These are phyloP conservation scores for Withania somnifera DNA, from an alignment of 305 asterid genomes.

Conservation along the genomic window DNA sequence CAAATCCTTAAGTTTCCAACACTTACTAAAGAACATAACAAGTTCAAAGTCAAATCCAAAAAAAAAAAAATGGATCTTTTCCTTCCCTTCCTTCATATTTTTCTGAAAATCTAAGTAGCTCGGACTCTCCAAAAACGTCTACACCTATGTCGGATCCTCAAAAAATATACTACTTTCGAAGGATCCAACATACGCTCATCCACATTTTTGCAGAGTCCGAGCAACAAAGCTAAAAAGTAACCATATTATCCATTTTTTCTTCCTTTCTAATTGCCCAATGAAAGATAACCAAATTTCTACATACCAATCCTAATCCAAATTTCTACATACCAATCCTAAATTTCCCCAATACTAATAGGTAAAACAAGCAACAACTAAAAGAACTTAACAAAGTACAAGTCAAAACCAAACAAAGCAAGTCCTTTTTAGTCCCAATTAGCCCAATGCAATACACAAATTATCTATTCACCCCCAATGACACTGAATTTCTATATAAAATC, in stretches of 20 bases:
- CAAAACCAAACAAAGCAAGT: not conserved
- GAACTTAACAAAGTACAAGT: not conserved
- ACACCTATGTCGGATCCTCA: too few relatives aligned
- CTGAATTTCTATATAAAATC: not conserved
- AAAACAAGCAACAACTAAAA: not conserved
- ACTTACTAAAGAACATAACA: not conserved
- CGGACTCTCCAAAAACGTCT: too few relatives aligned
- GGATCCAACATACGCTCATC: too few relatives aligned
- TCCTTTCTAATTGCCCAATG: not conserved
- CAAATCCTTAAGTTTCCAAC: not conserved
- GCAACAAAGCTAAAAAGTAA: too few relatives aligned
- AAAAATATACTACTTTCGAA: too few relatives aligned
- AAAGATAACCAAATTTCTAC: not conserved
- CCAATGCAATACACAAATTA: not conserved
- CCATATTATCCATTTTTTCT: not conserved
- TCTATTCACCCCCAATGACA: not conserved
- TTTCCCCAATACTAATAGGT: not conserved
- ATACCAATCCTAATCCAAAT: not conserved
- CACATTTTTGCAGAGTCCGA: too few relatives aligned
- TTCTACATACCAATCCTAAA: not conserved
- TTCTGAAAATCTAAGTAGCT: too few relatives aligned
- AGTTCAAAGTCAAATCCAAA: not conserved
- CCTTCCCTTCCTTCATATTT: not conserved
- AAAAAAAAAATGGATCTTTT: not conserved
- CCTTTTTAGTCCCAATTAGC: not conserved